Evolutionary conservation across 768 basidiomycete species (phyloP), one percentile per base, ranked within the genome.

Genomic region (Lentinula guzmanii): DNA sequence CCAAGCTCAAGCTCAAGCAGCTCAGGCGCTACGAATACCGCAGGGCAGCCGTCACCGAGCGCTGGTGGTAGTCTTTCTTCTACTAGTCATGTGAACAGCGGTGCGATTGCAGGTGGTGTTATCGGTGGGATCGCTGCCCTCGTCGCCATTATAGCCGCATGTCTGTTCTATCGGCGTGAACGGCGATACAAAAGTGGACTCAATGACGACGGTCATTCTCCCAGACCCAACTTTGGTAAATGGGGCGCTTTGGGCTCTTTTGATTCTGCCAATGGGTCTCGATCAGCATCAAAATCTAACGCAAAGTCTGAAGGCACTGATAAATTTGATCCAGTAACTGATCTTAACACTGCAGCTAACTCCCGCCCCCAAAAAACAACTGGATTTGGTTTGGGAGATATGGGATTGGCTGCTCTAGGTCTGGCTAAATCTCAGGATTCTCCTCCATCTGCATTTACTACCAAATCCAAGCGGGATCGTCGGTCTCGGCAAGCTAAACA

Each of bases 161-260:
- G 11, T 33, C 31, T 59, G n/a, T 35, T 18, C 5, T 34, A 34
- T 18, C 41, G 28, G 31, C 56, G 34, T 42, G 45, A 21, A 45
- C 58, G 58, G 31, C 31, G 45, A n/a, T n/a, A 31, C 9, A 51
- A 15, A 24, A 59, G 9, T 15, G 58, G 28, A 16, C 9, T 33
- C 7, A 15, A 46, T 48, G 46, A 15, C 28, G 18, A 33, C n/a
- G 58, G 45, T 37, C 6, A 9, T 24, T 58, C 46, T 28, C 33
- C 48, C 45, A 50, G 16, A 21, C 48, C 45, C 37, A 59, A 33
- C 34, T 48, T 59, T 16, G 58, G 58, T 7, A 59, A 59, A 51
- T 59, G 58, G 58, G 58, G 58, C 13, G 58, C 58, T 10, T 33
- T 59, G 31, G 58, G 58, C 46, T 59, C 58, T 35, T 59, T 59